Base-by-base conservation (phyloP, 352 stramenopile species). In the Pythium angustatum region DNA sequence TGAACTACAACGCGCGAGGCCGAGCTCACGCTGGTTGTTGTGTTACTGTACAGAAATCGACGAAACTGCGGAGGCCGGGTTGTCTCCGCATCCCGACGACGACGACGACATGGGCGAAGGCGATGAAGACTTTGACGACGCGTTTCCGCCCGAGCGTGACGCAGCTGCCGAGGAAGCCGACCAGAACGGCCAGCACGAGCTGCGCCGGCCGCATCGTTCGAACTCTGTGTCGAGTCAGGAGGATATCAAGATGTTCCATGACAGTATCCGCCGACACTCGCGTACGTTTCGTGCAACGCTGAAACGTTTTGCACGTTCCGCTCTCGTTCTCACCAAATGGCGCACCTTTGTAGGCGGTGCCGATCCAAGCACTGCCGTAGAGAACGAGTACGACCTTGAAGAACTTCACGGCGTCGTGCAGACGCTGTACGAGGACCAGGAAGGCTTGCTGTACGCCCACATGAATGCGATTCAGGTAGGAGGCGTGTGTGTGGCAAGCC, bases 401-500 rank as follows among this genome's bases (percentile, higher is more conserved):
- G 67, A 76, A 1, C 73, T 88, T 14, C 82, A 90, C 41, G 86
- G 83, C 59, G 80, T 91, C 69, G 85, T 92, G 62, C 53, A 98
- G 66, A 90, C 81, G 21, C 66, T 99, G 11, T 98, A 98, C 58
- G 96, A 98, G 75, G 88, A 99, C 58, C 96, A 99, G 81, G 97
- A 99, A 67, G 79, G 85, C 10, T 71, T 99, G 33, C 73, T 99
- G 43, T 98, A 98, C 56, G 73, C 92, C 19, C 97, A 99, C 79
- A 99, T 99, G 96, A 95, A 79, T 43, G 89, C 92, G 31, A 98
- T 98, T 63, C 91, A 97, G 81, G 90, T 96, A 65, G 12, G 52
- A 48, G 21, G 17, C 1, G 10, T 22, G 3, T 41, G 22, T 21
- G 34, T 41, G 6, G 3, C n/a, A 12, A 27, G 21, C 21, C 21